Evolutionary conservation across 129 eudicot genomes (phyloP).

Genomic region (Escallonia herrerae): DNA sequence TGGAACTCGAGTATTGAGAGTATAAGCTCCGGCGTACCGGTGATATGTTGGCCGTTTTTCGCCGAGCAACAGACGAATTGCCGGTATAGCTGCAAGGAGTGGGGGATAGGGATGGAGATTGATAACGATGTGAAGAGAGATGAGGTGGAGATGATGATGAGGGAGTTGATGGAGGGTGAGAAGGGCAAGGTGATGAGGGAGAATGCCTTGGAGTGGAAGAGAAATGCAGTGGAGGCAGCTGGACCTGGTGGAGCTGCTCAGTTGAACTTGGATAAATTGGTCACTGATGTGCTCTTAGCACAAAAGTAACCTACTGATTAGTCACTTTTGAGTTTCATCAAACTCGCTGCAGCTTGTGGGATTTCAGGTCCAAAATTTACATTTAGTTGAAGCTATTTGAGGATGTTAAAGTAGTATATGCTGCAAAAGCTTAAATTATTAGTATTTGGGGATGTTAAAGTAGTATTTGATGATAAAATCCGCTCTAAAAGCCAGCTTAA

Average conservation of each 20-base stretch:
- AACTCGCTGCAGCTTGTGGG: neutral
- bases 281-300: slow-evolving; percentile 11
- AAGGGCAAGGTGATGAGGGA: slow-evolving; percentile 30
- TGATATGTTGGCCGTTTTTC: slow-evolving; percentile 48
- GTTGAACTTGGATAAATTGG: slow-evolving; percentile 20
- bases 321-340: neutral
- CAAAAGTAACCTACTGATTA: neutral
- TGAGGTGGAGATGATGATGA: slow-evolving; percentile 24
- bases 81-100: slow-evolving; percentile 21
- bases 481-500: too few species aligned
- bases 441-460: neutral
- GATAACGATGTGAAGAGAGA: slow-evolving; percentile 21
- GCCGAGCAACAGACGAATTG: slow-evolving; percentile 44
- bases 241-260: slow-evolving; percentile 24
- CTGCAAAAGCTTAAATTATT: too few species aligned
- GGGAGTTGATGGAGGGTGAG: slow-evolving; percentile 33
- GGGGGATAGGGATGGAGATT: slow-evolving; percentile 43
- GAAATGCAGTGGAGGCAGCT: slow-evolving; percentile 26
- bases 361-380: too few species aligned
- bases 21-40: slow-evolving; percentile 26
- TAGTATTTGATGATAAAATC: neutral
- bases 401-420: too few species aligned
- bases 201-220: slow-evolving; percentile 27
- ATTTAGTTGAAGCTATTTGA: too few species aligned
- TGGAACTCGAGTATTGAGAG: slow-evolving; percentile 45